A percentile compares a stretch with the other conserved stretches of the same genome.
phyloP scores from a whole-genome alignment of 768 basidiomycete genomes.

The Asterophora lycoperdoides region DNA sequence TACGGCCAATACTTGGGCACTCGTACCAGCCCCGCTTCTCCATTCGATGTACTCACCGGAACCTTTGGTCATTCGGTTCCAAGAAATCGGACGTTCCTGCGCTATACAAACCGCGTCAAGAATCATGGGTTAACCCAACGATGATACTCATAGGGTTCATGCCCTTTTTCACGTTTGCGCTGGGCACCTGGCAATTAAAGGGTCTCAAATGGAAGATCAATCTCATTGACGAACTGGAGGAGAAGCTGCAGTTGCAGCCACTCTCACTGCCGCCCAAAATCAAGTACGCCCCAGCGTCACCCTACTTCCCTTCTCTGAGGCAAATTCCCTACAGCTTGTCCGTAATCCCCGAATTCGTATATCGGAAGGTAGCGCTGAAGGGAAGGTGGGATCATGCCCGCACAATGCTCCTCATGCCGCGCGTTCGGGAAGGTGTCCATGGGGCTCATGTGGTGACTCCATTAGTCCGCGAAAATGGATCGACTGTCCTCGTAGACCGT shows the following conservation, averaged over 20 bases:
- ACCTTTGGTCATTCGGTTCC: constrained; percentile 8
- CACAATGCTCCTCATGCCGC: constrained; percentile 78
- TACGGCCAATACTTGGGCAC: constrained; percentile 1
- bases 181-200: constrained; percentile 93
- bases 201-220: constrained; percentile 93
- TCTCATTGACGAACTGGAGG: constrained; percentile 90
- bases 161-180: constrained; percentile 83
- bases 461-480: constrained; percentile 70
- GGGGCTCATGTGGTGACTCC: constrained; percentile 91
- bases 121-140: constrained; percentile 63
- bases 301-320: constrained; percentile 14
- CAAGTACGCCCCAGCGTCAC: constrained; percentile 54
- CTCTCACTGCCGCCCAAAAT: constrained; percentile 77
- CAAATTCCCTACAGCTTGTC: constrained; percentile 40
- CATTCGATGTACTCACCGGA: constrained; percentile 6
- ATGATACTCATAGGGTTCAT: constrained; percentile 78
- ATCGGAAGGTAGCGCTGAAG: constrained; percentile 73
- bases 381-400: constrained; percentile 79
- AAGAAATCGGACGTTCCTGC: constrained; percentile 34
- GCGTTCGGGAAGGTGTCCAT: constrained; percentile 82
- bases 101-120: constrained; percentile 53
- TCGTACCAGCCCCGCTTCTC: not conserved
- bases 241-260: constrained; percentile 78
- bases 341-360: constrained; percentile 84
- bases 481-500: constrained; percentile 87